A percentile compares a stretch with the other conserved stretches of the same genome.
These are phyloP conservation scores for Phyllosticta citribraziliensis DNA, from an alignment of 2,329 filamentous ascomycete species.

Conservation along the genomic window DNA sequence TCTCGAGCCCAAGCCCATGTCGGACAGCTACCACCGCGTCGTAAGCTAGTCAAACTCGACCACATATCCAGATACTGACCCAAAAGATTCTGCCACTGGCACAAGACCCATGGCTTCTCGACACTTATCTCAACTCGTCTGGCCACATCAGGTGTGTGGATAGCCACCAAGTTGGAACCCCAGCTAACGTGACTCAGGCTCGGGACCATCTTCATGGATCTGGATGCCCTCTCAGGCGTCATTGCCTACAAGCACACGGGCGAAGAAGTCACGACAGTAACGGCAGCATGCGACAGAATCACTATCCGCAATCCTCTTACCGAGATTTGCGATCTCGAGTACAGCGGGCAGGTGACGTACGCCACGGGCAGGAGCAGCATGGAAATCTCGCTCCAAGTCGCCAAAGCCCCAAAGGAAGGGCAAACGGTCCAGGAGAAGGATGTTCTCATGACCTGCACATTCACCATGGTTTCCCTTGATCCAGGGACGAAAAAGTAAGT, in stretches of 20 bases:
- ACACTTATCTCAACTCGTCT: conserved; percentile 67
- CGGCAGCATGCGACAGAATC: conserved; percentile 54
- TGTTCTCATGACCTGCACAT: conserved; percentile 60
- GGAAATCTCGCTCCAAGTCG: conserved; percentile 65
- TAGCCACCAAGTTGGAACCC: not conserved
- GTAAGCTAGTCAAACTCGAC: conserved; percentile 32
- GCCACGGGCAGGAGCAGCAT: conserved; percentile 63
- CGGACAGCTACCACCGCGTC: conserved; percentile 59
- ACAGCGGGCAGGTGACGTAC: conserved; percentile 60
- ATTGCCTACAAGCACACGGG: conserved; percentile 67
- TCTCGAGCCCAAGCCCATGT: conserved; percentile 58
- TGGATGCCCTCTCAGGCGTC: conserved; percentile 67
- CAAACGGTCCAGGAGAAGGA: conserved; percentile 49
- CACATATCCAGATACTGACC: conserved; percentile 17
- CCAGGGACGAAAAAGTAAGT: conserved; percentile 52
- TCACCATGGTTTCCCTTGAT: conserved; percentile 69
- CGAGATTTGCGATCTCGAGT: conserved; percentile 69
- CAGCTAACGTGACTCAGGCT: conserved; percentile 32
- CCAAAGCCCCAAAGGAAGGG: conserved; percentile 53
- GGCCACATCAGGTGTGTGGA: conserved; percentile 49
- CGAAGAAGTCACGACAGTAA: conserved; percentile 53
- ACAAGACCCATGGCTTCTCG: conserved; percentile 65
- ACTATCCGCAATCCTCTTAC: conserved; percentile 61
- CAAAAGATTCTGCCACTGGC: conserved; percentile 54
- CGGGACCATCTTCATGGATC: conserved; percentile 68